Conservation (phyloP, 305 asterid genomes). For the Fraxinus latifolia region DNA sequence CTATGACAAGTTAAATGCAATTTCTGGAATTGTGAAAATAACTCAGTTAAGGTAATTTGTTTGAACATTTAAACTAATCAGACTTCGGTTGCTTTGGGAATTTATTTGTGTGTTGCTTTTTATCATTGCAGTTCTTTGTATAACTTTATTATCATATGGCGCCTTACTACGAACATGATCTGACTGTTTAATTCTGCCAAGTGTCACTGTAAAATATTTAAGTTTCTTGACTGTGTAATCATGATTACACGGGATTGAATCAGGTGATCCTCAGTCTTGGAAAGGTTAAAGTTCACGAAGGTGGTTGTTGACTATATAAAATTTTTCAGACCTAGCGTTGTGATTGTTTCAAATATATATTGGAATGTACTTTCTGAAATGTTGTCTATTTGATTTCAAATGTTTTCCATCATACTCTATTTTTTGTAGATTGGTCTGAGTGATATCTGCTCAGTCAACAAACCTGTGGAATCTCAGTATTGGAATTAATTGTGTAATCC, state of each 20-base stretch:
- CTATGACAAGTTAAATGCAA: background rate
- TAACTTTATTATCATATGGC: background rate
- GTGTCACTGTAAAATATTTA: background rate
- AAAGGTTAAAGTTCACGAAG: background rate
- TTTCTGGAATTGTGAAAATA: background rate
- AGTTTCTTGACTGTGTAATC: background rate
- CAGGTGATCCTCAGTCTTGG: background rate
- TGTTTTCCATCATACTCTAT: conserved; percentile 24
- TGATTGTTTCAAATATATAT: background rate
- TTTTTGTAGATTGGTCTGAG: background rate
- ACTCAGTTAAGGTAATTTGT: background rate
- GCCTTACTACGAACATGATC: background rate
- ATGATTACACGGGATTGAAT: background rate
- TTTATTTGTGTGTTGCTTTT: background rate
- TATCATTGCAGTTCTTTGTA: background rate
- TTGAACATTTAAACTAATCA: background rate
- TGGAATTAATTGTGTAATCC: conserved; percentile 28
- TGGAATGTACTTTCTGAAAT: conserved; percentile 11
- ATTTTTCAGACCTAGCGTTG: background rate
- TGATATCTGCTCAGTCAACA: conserved; percentile 13
- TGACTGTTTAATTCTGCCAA: background rate
- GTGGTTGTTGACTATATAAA: background rate
- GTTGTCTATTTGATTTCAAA: conserved; percentile 20
- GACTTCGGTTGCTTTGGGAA: background rate
- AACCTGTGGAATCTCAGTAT: conserved; percentile 21